Conservation (phyloP, 192 early-diverging fungal genomes). For the Martensiomyces pterosporus region DNA sequence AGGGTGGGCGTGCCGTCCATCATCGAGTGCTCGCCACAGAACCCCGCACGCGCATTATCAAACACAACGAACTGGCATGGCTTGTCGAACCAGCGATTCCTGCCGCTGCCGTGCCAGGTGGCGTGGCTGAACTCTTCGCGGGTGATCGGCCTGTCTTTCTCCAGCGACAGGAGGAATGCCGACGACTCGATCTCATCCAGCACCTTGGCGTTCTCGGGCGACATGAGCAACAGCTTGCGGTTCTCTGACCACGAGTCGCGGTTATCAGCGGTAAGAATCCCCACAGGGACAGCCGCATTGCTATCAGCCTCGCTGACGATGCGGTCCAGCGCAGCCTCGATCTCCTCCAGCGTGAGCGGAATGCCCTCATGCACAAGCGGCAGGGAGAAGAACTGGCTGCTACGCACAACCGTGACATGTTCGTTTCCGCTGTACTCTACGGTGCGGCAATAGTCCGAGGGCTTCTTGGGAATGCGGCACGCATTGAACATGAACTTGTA, state of each 20-base stretch:
- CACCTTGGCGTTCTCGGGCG: constrained; percentile 62
- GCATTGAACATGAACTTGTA: constrained; percentile 98
- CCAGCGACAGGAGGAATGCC: constrained; percentile 89
- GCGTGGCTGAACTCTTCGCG: constrained; percentile 82
- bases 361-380: constrained; percentile 58
- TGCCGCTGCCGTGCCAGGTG: constrained; percentile 93
- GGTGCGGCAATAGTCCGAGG: constrained; percentile 74
- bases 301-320: constrained; percentile 67
- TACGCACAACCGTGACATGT: constrained; percentile 79
- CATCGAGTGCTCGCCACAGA: constrained; percentile 89
- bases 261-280: constrained; percentile 84
- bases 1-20: constrained; percentile 95
- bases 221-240: constrained; percentile 60
- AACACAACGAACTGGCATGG: constrained; percentile 91
- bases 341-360: constrained; percentile 66
- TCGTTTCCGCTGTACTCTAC: constrained; percentile 68
- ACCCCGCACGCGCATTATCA: constrained; percentile 94
- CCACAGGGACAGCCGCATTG: constrained; percentile 67
- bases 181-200: constrained; percentile 86
- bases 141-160: constrained; percentile 81
- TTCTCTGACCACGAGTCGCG: constrained; percentile 88
- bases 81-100: constrained; percentile 98
- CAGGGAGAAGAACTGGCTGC: constrained; percentile 83
- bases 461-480: constrained; percentile 84
- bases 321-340: constrained; percentile 66